Percentiles rank a stretch among this genome's conserved stretches.
These are phyloP conservation scores for Calendula officinalis DNA, from an alignment of 129 eudicot species.

Conservation along the genomic window DNA sequence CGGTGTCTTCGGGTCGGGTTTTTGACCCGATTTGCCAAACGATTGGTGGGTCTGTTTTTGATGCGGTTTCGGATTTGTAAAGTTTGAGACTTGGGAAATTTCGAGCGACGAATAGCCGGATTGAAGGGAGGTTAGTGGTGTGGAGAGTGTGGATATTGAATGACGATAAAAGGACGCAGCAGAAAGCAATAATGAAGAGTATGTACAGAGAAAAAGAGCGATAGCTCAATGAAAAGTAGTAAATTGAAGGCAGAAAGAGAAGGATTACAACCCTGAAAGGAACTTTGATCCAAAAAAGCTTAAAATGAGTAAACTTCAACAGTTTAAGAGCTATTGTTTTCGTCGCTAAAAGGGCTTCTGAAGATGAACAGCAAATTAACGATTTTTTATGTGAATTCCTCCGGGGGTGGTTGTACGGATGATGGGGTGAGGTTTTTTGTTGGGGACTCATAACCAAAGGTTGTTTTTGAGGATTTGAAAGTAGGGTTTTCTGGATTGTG, in stretches of 20 bases:
- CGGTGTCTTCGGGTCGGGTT: constrained; percentile 34
- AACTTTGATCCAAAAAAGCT: constrained; percentile 43
- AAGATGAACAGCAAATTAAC: constrained; percentile 36
- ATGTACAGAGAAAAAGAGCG: constrained; percentile 36
- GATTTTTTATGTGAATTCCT: constrained; percentile 32
- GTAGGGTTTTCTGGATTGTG: constrained; percentile 6
- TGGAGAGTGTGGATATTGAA: constrained; percentile 23
- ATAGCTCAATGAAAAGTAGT: constrained; percentile 46
- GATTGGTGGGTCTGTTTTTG: constrained; percentile 41
- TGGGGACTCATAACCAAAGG: constrained; percentile 37
- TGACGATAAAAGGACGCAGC: constrained; percentile 37
- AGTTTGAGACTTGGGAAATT: constrained; percentile 40
- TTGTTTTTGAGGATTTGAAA: constrained; percentile 29
- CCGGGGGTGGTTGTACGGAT: not conserved
- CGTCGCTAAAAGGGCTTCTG: constrained; percentile 54
- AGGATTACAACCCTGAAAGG: constrained; percentile 54
- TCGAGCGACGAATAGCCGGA: constrained; percentile 36
- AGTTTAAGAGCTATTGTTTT: constrained; percentile 45
- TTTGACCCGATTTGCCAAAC: constrained; percentile 78
- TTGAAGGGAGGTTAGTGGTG: constrained; percentile 25
- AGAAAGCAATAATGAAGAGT: constrained; percentile 43
- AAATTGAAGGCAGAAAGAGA: constrained; percentile 57
- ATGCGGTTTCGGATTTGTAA: constrained; percentile 22
- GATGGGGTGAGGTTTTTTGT: constrained; percentile 15
- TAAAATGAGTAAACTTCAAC: constrained; percentile 39